phyloP scores from a whole-genome alignment of 1,139 yeast genomes.

The Yamadazyma oceani region DNA sequence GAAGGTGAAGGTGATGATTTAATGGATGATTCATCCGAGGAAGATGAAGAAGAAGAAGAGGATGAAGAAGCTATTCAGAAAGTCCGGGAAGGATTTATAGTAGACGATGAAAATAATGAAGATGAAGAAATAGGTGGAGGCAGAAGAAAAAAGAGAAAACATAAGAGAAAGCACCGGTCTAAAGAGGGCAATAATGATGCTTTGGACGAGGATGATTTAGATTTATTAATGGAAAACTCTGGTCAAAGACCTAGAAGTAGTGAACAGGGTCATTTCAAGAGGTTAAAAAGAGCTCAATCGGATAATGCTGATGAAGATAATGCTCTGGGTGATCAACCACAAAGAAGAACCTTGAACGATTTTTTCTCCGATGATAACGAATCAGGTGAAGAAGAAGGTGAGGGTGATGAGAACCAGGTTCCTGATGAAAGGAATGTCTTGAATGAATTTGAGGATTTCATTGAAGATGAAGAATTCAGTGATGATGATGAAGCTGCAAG shows the following conservation, averaged over 20 bases:
- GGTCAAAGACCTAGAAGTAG: slow-evolving; percentile 53
- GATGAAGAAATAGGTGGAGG: slow-evolving; percentile 36
- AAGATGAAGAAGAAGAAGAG: slow-evolving; percentile 73
- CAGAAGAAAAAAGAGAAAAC: slow-evolving; percentile 36
- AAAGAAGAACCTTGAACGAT: slow-evolving; percentile 50
- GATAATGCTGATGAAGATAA: slow-evolving; percentile 31
- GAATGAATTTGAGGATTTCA: slow-evolving; percentile 94
- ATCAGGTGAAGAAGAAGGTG: slow-evolving; percentile 53
- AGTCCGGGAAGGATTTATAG: slow-evolving; percentile 90
- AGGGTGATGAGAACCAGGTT: slow-evolving; percentile 50
- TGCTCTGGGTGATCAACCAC: not conserved
- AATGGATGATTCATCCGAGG: slow-evolving; percentile 65
- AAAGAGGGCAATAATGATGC: slow-evolving; percentile 64
- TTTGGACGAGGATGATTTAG: slow-evolving; percentile 93
- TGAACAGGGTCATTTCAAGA: slow-evolving; percentile 58
- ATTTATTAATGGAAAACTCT: slow-evolving; percentile 83
- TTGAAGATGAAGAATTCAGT: slow-evolving; percentile 94
- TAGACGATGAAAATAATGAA: slow-evolving; percentile 82
- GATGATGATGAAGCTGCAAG: slow-evolving; percentile 72
- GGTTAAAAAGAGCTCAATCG: slow-evolving; percentile 70
- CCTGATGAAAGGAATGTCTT: slow-evolving; percentile 44
- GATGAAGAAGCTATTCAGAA: slow-evolving; percentile 74
- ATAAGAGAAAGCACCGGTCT: slow-evolving; percentile 41
- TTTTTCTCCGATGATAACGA: slow-evolving; percentile 81
- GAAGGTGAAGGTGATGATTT: slow-evolving; percentile 47